Base-by-base conservation (phyloP, 2,329 filamentous ascomycete species). In the Pseudocercospora vitis region DNA sequence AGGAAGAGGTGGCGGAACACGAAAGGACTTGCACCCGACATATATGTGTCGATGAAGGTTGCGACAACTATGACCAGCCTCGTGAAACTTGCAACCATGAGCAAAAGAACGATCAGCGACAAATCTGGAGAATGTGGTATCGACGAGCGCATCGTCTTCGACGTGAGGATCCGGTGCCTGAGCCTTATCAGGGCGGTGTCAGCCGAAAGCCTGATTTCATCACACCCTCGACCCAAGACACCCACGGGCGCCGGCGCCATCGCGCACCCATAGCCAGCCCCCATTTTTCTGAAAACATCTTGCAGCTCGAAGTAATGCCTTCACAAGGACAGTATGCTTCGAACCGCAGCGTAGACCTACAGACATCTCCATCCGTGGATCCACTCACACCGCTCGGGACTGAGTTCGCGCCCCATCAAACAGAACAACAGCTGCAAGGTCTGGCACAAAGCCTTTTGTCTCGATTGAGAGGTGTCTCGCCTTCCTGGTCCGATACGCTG, bases 41-140 rank as follows among this genome's bases (percentile, higher is more conserved):
- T 7, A 45, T 45, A n/a, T 45, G 40, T 23, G 28, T 45, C 21
- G n/a, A 45, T 8, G 40, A 45, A 26, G 40, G 12, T 9, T 45
- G 40, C 28, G 4, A 4, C 18, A 45, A 45, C 21, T 45, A 45
- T 12, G 40, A 29, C 24, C 11, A 16, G 16, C 3, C 19, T 16
- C 8, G 3, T 24, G 11, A 24, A 5, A 16, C n/a, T 7, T 45
- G 40, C 12, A 26, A n/a, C 2, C 40, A 45, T 26, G 8, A 19
- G 3, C 6, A 24, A 6, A 24, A 26, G 26, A 7, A 28, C 8
- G n/a, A 24, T 12, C 19, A 28, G 7, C 18, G 21, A 7, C 40
- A 29, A 3, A 6, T 45, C n/a, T 45, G 40, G 40, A 45, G 21
- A 26, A 45, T 24, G 40, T 16, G 21, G 40, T 45, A 45, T 18